These are phyloP conservation scores for Hibiscus syriacus DNA, from an alignment of 345 rosid species.

Conservation along the genomic window DNA sequence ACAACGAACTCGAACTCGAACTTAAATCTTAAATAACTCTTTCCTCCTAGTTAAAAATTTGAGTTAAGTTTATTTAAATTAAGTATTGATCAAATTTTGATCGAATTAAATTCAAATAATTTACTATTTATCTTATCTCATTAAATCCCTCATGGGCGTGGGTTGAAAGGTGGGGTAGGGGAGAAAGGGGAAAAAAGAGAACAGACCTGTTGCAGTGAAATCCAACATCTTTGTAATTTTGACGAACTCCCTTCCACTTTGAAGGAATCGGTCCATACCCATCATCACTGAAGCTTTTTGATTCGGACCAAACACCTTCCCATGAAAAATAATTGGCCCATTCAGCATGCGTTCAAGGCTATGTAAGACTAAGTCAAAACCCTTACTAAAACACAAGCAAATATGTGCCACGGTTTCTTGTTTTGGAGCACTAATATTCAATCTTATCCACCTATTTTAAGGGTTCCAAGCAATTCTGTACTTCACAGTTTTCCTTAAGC, in stretches of 20 bases:
- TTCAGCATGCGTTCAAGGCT: neutral
- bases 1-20: too few relatives aligned
- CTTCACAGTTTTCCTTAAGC: too few relatives aligned
- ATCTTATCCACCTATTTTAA: neutral
- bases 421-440: neutral
- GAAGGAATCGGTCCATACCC: conserved; percentile 81
- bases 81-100: too few relatives aligned
- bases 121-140: too few relatives aligned
- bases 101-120: too few relatives aligned
- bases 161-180: neutral
- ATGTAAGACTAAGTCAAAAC: neutral
- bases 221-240: conserved; percentile 42
- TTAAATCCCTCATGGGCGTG: conserved; percentile 2
- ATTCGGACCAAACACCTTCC: conserved; percentile 95
- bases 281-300: conserved; percentile 73
- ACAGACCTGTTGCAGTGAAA: conserved; percentile 75
- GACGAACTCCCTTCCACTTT: conserved; percentile 75
- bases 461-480: too few relatives aligned
- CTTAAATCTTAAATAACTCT: too few relatives aligned
- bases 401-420: neutral
- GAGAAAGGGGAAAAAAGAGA: neutral
- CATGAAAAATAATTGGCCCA: neutral
- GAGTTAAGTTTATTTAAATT: too few relatives aligned
- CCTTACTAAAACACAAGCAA: neutral
- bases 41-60: too few relatives aligned